Conservation (phyloP, 139 green algal genomes). For the Haematococcus sp. region DNA sequence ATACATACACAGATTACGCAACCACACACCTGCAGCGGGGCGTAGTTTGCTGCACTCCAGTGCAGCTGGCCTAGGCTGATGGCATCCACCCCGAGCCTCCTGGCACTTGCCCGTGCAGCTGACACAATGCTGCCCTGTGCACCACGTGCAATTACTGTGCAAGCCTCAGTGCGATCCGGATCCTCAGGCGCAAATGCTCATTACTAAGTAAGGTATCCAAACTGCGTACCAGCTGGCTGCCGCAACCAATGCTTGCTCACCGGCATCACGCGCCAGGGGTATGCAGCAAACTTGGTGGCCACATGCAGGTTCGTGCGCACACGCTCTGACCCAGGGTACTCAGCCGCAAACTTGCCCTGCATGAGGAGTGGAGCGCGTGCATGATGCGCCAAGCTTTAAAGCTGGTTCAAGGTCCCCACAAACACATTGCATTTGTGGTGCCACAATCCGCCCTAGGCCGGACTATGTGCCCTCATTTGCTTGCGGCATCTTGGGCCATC, state of each 20-base stretch:
- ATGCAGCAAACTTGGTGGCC: conserved; percentile 83
- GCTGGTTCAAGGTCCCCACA: too few relatives aligned
- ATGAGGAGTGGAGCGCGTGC: conserved; percentile 7
- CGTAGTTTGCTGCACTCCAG: conserved; percentile 85
- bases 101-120: too few relatives aligned
- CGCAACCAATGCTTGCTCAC: too few relatives aligned
- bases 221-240: too few relatives aligned
- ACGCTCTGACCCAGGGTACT: conserved; percentile 54
- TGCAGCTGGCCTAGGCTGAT: conserved; percentile 84
- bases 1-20: not conserved
- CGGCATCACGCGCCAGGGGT: conserved; percentile 73
- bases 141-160: not conserved
- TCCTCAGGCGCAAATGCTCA: too few relatives aligned
- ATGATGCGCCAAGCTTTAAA: too few relatives aligned
- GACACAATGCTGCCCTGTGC: conserved; percentile 18
- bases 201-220: too few relatives aligned
- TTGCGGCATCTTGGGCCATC: too few relatives aligned
- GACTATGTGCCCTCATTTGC: too few relatives aligned
- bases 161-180: too few relatives aligned
- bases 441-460: too few relatives aligned
- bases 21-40: conserved; percentile 59
- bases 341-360: conserved; percentile 66
- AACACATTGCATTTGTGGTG: too few relatives aligned
- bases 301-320: conserved; percentile 50
- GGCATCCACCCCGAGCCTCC: conserved; percentile 55